These are phyloP conservation scores for Wickerhamomyces sp. DNA, from an alignment of 1,139 yeast genomes.

Conservation along the genomic window DNA sequence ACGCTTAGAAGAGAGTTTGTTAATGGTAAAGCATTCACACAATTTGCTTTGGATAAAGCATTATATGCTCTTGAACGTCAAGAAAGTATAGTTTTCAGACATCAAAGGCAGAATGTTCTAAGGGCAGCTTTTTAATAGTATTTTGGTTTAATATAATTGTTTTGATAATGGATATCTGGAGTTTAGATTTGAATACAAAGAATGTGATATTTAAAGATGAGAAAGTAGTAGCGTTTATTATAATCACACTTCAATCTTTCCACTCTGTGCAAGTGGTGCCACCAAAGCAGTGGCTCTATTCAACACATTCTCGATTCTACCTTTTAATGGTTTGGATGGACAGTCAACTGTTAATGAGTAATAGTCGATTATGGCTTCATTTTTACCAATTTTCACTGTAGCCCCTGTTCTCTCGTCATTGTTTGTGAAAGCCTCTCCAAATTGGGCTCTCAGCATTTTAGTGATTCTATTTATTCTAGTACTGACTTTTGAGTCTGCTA, in stretches of 20 bases:
- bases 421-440: constrained; percentile 67
- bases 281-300: constrained; percentile 75
- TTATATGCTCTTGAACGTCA: constrained; percentile 77
- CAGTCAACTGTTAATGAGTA: constrained; percentile 67
- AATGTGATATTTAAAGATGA: not conserved
- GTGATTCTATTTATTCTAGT: constrained; percentile 62
- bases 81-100: constrained; percentile 81
- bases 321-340: constrained; percentile 68
- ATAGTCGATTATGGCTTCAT: constrained; percentile 66
- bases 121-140: constrained; percentile 61
- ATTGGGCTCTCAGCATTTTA: constrained; percentile 71
- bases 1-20: constrained; percentile 85
- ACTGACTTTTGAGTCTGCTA: constrained; percentile 33
- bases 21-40: constrained; percentile 59
- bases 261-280: constrained; percentile 56
- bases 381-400: constrained; percentile 57
- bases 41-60: constrained; percentile 80
- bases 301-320: constrained; percentile 78
- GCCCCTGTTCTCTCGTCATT: constrained; percentile 36
- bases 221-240: not conserved
- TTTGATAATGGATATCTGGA: not conserved
- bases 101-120: constrained; percentile 81
- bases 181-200: too few species aligned
- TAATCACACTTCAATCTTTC: constrained; percentile 3
- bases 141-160: not conserved